Evolutionary conservation across 1,284 basidiomycete genomes (phyloP).

Genomic region (Sporisorium iseilematis-ciliati): DNA sequence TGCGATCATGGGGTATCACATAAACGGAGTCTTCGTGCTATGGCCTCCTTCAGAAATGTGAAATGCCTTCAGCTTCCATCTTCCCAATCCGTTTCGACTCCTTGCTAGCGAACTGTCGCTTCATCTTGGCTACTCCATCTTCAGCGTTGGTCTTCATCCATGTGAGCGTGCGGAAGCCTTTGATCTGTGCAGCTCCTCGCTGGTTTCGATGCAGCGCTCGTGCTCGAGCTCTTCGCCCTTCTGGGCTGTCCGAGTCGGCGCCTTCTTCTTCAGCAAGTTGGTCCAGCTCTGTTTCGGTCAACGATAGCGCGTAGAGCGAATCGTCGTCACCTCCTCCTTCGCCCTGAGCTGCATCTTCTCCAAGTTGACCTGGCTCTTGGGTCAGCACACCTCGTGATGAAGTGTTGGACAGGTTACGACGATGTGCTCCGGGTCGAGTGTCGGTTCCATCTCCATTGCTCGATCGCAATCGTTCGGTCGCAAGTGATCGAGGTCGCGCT

Average conservation of each 20-base stretch:
- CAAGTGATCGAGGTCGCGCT: slow-evolving; percentile 33
- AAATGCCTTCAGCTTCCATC: slow-evolving; percentile 65
- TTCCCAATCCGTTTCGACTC: slow-evolving; percentile 54
- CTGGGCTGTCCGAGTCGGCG: slow-evolving; percentile 46
- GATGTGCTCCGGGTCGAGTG: slow-evolving; percentile 16
- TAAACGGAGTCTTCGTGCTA: background rate
- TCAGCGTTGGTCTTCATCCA: slow-evolving; percentile 64
- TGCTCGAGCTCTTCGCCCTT: slow-evolving; percentile 38
- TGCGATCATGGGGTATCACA: background rate
- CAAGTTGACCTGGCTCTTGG: slow-evolving; percentile 16
- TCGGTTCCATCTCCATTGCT: slow-evolving; percentile 8
- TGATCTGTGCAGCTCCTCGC: slow-evolving; percentile 61
- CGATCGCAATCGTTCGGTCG: slow-evolving; percentile 10
- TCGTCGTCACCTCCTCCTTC: slow-evolving; percentile 21
- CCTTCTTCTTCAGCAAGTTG: slow-evolving; percentile 28
- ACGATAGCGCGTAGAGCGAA: slow-evolving; percentile 40
- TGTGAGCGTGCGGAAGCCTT: slow-evolving; percentile 55
- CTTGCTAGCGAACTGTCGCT: slow-evolving; percentile 47
- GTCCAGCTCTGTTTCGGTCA: slow-evolving; percentile 43
- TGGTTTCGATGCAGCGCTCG: slow-evolving; percentile 58
- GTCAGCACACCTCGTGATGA: slow-evolving; percentile 13
- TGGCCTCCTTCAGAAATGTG: slow-evolving; percentile 53
- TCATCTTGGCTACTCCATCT: slow-evolving; percentile 45
- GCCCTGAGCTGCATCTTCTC: slow-evolving; percentile 19
- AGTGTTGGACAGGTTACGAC: slow-evolving; percentile 14